Conservation (phyloP, 225 moss, liverwort and hornwort genomes). For the Rhytidiadelphus loreus region DNA sequence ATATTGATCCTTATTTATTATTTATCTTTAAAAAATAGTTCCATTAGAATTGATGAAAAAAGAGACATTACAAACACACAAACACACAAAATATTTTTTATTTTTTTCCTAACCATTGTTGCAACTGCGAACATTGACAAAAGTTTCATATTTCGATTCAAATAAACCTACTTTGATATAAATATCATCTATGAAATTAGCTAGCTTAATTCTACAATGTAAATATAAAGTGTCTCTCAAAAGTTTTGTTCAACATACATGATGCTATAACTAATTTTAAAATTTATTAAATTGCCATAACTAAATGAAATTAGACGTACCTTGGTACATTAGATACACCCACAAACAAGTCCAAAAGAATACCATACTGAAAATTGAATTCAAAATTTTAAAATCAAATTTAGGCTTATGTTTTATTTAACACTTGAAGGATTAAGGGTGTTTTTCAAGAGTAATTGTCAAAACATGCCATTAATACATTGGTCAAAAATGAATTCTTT, state of each 20-base stretch:
- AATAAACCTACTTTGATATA: rapidly evolving
- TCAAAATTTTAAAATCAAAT: neutral
- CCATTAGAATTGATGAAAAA: rapidly evolving
- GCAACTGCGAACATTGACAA: neutral
- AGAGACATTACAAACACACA: neutral
- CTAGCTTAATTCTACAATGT: neutral
- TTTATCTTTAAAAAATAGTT: neutral
- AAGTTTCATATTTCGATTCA: neutral
- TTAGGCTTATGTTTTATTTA: neutral
- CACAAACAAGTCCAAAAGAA: rapidly evolving
- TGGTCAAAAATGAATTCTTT: neutral
- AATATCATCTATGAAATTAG: rapidly evolving
- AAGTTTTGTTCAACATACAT: neutral
- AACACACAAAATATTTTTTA: too few species aligned
- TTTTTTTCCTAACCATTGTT: neutral
- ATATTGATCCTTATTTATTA: neutral
- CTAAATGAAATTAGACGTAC: neutral
- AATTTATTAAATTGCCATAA: neutral
- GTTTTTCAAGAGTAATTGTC: neutral
- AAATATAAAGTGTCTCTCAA: neutral
- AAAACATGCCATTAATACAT: neutral
- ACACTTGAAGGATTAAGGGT: rapidly evolving
- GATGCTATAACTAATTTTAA: neutral
- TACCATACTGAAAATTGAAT: neutral
- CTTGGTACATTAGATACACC: rapidly evolving